Conservation (phyloP, 1,139 yeast species). For the Kodamaea ohmeri region DNA sequence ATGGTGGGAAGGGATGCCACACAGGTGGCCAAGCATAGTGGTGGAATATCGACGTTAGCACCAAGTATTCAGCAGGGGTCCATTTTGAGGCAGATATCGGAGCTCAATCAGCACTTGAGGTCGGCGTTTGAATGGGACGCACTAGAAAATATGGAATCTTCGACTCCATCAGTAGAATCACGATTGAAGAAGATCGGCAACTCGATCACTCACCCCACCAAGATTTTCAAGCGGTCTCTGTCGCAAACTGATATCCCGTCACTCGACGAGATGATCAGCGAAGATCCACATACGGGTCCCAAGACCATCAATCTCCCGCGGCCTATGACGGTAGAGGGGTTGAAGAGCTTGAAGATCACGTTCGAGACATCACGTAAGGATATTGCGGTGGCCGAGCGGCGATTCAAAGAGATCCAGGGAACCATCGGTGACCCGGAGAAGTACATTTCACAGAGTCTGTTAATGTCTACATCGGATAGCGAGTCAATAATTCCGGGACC, state of each 20-base stretch:
- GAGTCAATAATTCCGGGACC: conserved; percentile 22
- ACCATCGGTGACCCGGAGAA: conserved; percentile 2
- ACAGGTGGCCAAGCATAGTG: conserved; percentile 1
- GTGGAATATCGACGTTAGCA: conserved; percentile 19
- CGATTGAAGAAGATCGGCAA: conserved; percentile 20
- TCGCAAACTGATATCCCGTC: conserved; percentile 1
- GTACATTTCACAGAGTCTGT: conserved; percentile 2
- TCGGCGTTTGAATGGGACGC: conserved; percentile 10
- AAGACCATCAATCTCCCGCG: conserved; percentile 28
- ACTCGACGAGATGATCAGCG: too few species aligned
- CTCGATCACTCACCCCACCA: conserved; percentile 19
- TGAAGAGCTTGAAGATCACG: conserved; percentile 33
- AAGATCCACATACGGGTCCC: conserved; percentile 6
- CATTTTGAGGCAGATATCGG: conserved; percentile 11
- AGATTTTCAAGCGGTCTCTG: conserved; percentile 15
- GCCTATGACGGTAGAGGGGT: conserved; percentile 29
- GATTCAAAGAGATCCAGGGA: conserved; percentile 20
- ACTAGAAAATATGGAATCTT: not conserved
- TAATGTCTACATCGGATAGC: conserved; percentile 5
- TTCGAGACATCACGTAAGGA: conserved; percentile 32
- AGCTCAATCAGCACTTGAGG: conserved; percentile 8
- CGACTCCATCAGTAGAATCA: conserved; percentile 15
- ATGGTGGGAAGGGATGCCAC: conserved; percentile 12
- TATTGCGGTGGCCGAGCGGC: conserved; percentile 24
- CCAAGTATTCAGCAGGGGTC: conserved; percentile 6